These are phyloP conservation scores for Talaromyces liani DNA, from an alignment of 495 filamentous ascomycete species.

Conservation along the genomic window DNA sequence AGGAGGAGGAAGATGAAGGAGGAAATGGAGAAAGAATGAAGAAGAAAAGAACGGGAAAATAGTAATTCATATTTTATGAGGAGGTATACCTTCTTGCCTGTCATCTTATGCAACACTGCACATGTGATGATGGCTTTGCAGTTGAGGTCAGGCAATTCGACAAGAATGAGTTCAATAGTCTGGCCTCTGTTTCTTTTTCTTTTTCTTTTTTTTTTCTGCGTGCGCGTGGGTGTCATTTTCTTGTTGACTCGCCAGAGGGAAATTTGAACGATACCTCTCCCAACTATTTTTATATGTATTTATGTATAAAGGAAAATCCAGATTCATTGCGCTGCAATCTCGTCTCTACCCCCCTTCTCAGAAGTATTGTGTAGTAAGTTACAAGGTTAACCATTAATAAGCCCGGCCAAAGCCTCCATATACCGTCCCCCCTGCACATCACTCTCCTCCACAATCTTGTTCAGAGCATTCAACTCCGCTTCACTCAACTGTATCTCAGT, in stretches of 20 bases:
- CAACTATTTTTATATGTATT: not conserved
- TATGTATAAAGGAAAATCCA: not conserved
- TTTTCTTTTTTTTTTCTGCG: not conserved
- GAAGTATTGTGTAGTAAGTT: not conserved
- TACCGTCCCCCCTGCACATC: not conserved
- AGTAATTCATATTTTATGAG: not conserved
- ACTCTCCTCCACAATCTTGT: constrained; percentile 17
- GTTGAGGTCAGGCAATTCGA: too few species aligned
- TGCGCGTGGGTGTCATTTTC: not conserved
- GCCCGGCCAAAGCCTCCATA: not conserved
- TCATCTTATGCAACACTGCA: not conserved
- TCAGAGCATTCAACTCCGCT: constrained; percentile 44
- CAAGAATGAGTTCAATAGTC: not conserved
- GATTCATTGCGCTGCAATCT: not conserved
- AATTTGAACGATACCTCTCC: not conserved
- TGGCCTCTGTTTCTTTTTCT: not conserved
- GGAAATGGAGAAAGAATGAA: not conserved
- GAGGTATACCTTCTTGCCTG: not conserved
- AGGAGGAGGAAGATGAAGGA: not conserved
- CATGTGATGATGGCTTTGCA: not conserved
- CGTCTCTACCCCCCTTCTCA: too few species aligned
- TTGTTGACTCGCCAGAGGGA: too few species aligned
- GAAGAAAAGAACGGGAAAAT: not conserved
- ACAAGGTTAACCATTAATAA: constrained; percentile 2
- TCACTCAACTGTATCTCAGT: constrained; percentile 33